Base-by-base conservation (phyloP, 176 grass and related monocot species). In the Triticum dicoccoides region DNA sequence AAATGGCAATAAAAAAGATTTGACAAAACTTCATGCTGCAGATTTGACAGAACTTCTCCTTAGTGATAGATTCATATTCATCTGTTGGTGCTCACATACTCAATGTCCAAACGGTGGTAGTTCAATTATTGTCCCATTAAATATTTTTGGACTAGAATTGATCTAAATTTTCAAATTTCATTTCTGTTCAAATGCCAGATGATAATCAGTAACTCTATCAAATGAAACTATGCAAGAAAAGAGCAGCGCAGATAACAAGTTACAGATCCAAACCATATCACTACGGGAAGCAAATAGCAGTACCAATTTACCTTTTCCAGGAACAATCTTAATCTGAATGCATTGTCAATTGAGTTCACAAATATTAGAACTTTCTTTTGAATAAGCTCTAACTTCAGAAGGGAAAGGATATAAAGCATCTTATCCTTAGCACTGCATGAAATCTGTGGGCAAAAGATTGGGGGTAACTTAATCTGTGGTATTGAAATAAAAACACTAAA, bases 281-380 rank as follows among this genome's bases (percentile, higher is more conserved):
- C 33, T 68, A 76, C 5, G n/a, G 2, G 61, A 35, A 63, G 14
- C 80, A 76, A 33, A 61, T 18, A 76, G 23, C 64, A 34, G 64
- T 75, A 37, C 21, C 27, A 87, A 42, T 56, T 86, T 90, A 98
- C 96, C 96, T 98, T 95, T 52, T 98, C 96, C 35, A 98, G 80
- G 82, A 96, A 94, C 61, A 96, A 66, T 71, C 90, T 93, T 84
- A 96, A 84, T 91, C 94, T 91, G 84, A 96, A 98, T 71, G 93
- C 96, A 61, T 84, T 91, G 80, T 98, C 96, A 86, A 98, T 94
- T n/a, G 96, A 92, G 85, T 98, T 96, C 66, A 98, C 93, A 92
- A 98, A 98, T 89, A 96, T 88, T 51, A 98, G 87, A 72, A 94
- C 92, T 88, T 98, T 98, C 88, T 94, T 96, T 61, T 94, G 93